Conservation (phyloP, 192 early-diverging fungal genomes). For the Mortierella hygrophila region DNA sequence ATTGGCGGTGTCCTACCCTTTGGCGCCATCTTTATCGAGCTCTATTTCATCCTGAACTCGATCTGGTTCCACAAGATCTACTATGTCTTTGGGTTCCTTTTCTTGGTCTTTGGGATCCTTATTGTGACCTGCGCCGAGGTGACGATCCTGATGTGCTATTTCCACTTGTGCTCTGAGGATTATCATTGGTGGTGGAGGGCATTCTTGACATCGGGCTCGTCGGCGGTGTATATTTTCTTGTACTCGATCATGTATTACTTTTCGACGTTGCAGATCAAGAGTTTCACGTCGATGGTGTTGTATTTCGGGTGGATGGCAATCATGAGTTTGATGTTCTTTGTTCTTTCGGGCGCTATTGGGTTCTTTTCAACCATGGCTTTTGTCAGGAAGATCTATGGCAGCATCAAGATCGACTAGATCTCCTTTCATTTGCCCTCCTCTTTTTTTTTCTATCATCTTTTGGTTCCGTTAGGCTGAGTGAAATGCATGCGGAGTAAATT, state of each 20-base stretch:
- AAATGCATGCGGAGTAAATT: background rate
- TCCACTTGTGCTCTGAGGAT: constrained; percentile 88
- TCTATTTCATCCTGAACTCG: constrained; percentile 96
- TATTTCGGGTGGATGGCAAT: constrained; percentile 93
- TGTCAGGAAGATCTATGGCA: constrained; percentile 83
- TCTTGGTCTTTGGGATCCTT: constrained; percentile 89
- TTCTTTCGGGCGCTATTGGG: constrained; percentile 83
- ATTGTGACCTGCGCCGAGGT: constrained; percentile 90
- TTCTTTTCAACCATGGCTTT: constrained; percentile 85
- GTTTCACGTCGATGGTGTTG: constrained; percentile 81
- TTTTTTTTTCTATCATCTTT: background rate
- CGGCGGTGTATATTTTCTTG: constrained; percentile 87
- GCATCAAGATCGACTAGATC: constrained; percentile 85
- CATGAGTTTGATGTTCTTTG: constrained; percentile 81
- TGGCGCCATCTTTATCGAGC: constrained; percentile 94
- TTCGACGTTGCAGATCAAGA: constrained; percentile 81
- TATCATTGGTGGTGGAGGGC: constrained; percentile 92
- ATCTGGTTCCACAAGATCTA: constrained; percentile 95
- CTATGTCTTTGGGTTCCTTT: constrained; percentile 94
- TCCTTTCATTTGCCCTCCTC: background rate
- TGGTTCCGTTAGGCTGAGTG: no score
- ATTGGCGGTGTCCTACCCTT: constrained; percentile 93
- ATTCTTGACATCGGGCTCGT: constrained; percentile 89
- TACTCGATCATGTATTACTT: constrained; percentile 92
- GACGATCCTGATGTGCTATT: constrained; percentile 91